Evolutionary conservation across 2,329 filamentous ascomycete species (phyloP), one percentile per base, ranked within the genome.

Genomic region (Cordyceps farinosa): DNA sequence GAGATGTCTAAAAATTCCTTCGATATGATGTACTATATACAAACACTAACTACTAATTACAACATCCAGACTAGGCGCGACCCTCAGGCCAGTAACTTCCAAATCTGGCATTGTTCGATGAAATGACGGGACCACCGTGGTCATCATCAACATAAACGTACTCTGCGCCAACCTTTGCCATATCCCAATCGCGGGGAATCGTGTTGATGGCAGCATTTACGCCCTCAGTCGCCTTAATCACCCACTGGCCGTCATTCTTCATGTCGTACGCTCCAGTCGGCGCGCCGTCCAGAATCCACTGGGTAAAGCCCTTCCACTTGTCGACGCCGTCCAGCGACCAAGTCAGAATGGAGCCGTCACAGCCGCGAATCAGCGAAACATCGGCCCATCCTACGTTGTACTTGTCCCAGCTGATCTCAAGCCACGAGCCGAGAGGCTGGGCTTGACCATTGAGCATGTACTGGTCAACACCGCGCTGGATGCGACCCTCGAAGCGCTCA

Each of bases 341-440:
- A 17, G 68, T 62, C 57, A 70, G 29, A 13, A 66, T 63, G 22
- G 57, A 63, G 36, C 71, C 71, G 56, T 72, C 70, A 62, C 68
- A 70, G 47, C 70, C 70, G 7, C 70, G 65, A 55, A 72, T 72
- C n/a, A 71, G 61, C n/a, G 68, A 70, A 8, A 72, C 66, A 32
- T 72, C 71, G 22, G 56, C 66, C 69, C 70, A 72, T 51, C 64
- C 67, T 32, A 65, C 60, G 48, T 66, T 67, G 48, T 66, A 53
- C 29, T 52, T 27, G 66, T 71, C 68, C 54, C 68, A 66, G 36
- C 65, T 67, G 32, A 72, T 51, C 64, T 72, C 69, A 40, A 72
- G 66, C 70, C 70, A 72, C 5, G 70, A 67, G 50, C 66, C 69
- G 9, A 72, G 65, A 8, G 62, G 53, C 50, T 71, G 69, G 2